A percentile compares a stretch with the other conserved stretches of the same genome.
These are phyloP conservation scores for Eutypa lata DNA, from an alignment of 2,329 filamentous ascomycete genomes.

Conservation along the genomic window DNA sequence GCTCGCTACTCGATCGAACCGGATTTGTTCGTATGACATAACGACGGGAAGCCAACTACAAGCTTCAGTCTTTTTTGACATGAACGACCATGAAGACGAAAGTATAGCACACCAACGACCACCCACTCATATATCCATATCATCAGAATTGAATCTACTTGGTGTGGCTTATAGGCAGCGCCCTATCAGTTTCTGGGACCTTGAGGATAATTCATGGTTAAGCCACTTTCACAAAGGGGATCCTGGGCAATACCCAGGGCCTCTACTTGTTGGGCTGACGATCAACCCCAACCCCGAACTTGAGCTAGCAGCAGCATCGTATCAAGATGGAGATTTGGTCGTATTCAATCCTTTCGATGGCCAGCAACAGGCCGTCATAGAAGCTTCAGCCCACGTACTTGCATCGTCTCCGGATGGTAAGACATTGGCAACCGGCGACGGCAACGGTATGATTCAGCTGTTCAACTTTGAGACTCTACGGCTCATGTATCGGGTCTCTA, in stretches of 20 bases:
- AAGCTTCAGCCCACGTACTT: conserved; percentile 6
- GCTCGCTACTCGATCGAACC: no score
- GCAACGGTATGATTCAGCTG: conserved; percentile 20
- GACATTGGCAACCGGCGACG: conserved; percentile 20
- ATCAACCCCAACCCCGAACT: background rate
- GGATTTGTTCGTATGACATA: no score
- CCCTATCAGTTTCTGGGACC: conserved; percentile 1
- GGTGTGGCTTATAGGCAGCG: conserved; percentile 1
- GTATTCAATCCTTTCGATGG: conserved; percentile 13
- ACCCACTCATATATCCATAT: background rate
- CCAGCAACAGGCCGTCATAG: conserved; percentile 6
- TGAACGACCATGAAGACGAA: no score
- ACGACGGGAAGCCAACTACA: no score
- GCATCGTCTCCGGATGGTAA: conserved; percentile 21
- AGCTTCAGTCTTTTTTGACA: no score
- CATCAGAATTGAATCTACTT: background rate
- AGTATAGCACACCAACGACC: no score
- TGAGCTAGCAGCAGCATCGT: background rate
- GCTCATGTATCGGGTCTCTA: conserved; percentile 9
- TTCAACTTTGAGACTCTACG: conserved; percentile 21
- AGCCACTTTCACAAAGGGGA: conserved; percentile 2
- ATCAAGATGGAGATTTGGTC: conserved; percentile 3
- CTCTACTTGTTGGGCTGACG: background rate
- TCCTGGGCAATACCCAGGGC: background rate
- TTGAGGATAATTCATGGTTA: background rate